A percentile compares a stretch with the other conserved stretches of the same genome.
Evolutionary conservation across 2,329 filamentous ascomycete genomes (phyloP).

Genomic region (Ophiocordyceps camponoti-rufipedis): DNA sequence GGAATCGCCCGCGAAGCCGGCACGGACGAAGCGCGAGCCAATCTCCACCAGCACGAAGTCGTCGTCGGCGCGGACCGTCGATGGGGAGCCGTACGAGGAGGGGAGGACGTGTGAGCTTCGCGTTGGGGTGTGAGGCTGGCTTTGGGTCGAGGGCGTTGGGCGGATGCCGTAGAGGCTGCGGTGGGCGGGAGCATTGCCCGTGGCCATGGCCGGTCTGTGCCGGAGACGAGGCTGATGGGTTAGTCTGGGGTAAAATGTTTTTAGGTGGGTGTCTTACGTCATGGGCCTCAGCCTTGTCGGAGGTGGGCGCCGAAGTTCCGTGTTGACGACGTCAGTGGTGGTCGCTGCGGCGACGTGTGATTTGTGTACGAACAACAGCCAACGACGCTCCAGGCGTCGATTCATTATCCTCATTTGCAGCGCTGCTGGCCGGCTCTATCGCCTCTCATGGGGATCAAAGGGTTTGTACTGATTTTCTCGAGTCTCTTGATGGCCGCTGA

Average conservation of each 20-base stretch:
- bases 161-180: constrained; percentile 40
- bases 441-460: constrained; percentile 44
- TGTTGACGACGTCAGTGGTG: not conserved
- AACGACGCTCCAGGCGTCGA: too few relatives aligned
- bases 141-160: constrained; percentile 16
- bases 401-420: too few relatives aligned
- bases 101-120: constrained; percentile 23
- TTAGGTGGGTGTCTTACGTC: not conserved
- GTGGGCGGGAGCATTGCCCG: constrained; percentile 31
- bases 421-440: not conserved
- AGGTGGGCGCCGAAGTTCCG: not conserved
- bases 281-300: not conserved
- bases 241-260: not conserved
- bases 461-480: constrained; percentile 18
- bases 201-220: constrained; percentile 21
- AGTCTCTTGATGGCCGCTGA: not conserved
- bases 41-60: constrained; percentile 72
- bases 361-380: not conserved
- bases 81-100: constrained; percentile 38
- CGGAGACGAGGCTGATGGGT: not conserved
- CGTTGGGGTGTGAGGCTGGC: constrained; percentile 35
- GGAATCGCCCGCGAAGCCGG: constrained; percentile 75
- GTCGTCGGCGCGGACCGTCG: constrained; percentile 55
- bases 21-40: constrained; percentile 58
- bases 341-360: constrained; percentile 14